Conservation (phyloP, 75 land plant species). For the Picea glauca region DNA sequence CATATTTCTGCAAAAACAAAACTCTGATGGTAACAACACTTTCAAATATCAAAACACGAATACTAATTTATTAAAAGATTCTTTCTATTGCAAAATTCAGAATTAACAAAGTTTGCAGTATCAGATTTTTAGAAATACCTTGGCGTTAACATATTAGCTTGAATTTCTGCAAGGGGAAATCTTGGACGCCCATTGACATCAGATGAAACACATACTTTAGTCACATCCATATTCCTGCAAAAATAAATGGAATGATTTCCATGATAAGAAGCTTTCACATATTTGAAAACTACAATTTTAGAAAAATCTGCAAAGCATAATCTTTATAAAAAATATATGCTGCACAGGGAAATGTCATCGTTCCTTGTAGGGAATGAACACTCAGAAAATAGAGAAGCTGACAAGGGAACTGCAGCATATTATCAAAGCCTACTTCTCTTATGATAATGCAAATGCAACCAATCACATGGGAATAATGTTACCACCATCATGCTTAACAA, state of each 20-base stretch:
- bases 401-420: background rate
- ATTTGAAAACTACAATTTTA: background rate
- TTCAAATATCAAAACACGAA: no score
- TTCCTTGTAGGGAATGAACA: background rate
- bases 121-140: background rate
- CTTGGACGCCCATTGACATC: background rate
- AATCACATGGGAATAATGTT: background rate
- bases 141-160: background rate
- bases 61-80: no score
- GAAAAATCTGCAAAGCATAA: background rate
- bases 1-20: conserved; percentile 3
- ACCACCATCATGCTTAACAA: background rate
- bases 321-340: background rate
- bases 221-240: conserved; percentile 4
- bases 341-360: background rate
- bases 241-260: background rate
- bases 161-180: conserved; percentile 11
- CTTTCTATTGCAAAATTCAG: background rate
- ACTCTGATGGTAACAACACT: background rate
- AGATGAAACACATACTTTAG: background rate
- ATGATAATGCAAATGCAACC: background rate
- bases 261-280: background rate
- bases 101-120: background rate
- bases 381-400: background rate
- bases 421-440: background rate